A percentile compares a stretch with the other conserved stretches of the same genome.
Evolutionary conservation across 495 filamentous ascomycete species (phyloP).

Genomic region (Lasiosphaeria ovina): DNA sequence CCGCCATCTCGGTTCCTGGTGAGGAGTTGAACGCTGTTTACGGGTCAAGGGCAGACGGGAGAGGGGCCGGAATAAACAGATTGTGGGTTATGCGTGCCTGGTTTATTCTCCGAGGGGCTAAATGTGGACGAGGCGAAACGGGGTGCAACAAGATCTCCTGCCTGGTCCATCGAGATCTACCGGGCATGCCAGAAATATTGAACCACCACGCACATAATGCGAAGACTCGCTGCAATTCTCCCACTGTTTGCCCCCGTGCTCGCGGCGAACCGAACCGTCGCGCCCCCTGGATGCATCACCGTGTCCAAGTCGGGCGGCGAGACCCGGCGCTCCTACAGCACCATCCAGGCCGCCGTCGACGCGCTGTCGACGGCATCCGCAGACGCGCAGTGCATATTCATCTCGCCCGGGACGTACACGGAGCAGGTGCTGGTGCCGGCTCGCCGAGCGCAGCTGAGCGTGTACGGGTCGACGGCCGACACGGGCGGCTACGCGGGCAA

Average conservation of each 20-base stretch:
- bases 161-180: too few relatives aligned
- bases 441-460: conserved; percentile 45
- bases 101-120: too few relatives aligned
- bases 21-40: too few relatives aligned
- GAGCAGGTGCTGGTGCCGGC: conserved; percentile 58
- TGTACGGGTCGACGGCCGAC: conserved; percentile 63
- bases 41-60: too few relatives aligned
- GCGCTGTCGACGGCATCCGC: conserved; percentile 47
- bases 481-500: conserved; percentile 54
- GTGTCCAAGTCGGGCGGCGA: conserved; percentile 46
- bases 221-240: background rate
- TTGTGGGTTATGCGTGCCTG: too few relatives aligned
- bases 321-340: conserved; percentile 26
- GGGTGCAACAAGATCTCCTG: too few relatives aligned
- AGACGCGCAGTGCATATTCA: conserved; percentile 58
- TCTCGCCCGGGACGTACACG: conserved; percentile 55
- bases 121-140: too few relatives aligned
- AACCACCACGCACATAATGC: background rate
- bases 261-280: conserved; percentile 37
- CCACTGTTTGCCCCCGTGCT: background rate
- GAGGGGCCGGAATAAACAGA: too few relatives aligned
- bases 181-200: too few relatives aligned
- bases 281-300: conserved; percentile 51
- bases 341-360: conserved; percentile 58
- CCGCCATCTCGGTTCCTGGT: too few relatives aligned